Evolutionary conservation across 2,329 filamentous ascomycete genomes (phyloP).

Genomic region (Hypoxylon sp.): DNA sequence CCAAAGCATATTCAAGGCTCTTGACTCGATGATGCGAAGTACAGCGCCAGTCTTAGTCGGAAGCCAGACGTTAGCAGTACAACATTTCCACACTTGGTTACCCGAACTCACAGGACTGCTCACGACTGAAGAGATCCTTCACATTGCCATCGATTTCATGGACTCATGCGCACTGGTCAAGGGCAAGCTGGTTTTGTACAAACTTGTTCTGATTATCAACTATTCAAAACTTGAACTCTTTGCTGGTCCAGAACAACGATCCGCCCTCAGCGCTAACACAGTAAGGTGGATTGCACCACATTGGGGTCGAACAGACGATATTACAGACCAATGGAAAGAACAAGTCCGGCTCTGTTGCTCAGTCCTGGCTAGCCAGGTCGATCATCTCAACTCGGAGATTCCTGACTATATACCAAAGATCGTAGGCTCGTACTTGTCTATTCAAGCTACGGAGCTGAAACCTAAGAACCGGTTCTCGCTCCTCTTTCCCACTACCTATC

Average conservation of each 20-base stretch:
- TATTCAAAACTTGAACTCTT: conserved; percentile 89
- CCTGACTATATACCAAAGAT: conserved; percentile 93
- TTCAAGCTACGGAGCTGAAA: conserved; percentile 70
- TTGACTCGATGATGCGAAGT: conserved; percentile 92
- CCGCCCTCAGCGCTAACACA: conserved; percentile 83
- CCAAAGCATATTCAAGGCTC: conserved; percentile 87
- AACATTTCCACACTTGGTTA: conserved; percentile 98
- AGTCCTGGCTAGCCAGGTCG: conserved; percentile 87
- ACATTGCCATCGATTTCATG: conserved; percentile 93
- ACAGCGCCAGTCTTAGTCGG: conserved; percentile 88
- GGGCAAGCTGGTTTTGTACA: conserved; percentile 92
- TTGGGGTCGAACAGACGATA: conserved; percentile 82
- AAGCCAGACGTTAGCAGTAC: conserved; percentile 93
- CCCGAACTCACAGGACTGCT: conserved; percentile 86
- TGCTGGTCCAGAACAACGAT: conserved; percentile 80
- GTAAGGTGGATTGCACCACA: conserved; percentile 93
- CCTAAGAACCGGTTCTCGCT: conserved; percentile 81
- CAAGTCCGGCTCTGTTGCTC: conserved; percentile 95
- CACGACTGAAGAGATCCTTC: conserved; percentile 85
- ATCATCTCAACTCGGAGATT: conserved; percentile 83
- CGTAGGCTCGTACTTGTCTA: conserved; percentile 86
- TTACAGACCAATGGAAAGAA: conserved; percentile 90
- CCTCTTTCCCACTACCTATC: conserved; percentile 90
- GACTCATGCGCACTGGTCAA: conserved; percentile 90
- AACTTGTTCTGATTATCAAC: conserved; percentile 92